Evolutionary conservation across 768 basidiomycete species (phyloP).

Genomic region (Pleurotus sapidus): DNA sequence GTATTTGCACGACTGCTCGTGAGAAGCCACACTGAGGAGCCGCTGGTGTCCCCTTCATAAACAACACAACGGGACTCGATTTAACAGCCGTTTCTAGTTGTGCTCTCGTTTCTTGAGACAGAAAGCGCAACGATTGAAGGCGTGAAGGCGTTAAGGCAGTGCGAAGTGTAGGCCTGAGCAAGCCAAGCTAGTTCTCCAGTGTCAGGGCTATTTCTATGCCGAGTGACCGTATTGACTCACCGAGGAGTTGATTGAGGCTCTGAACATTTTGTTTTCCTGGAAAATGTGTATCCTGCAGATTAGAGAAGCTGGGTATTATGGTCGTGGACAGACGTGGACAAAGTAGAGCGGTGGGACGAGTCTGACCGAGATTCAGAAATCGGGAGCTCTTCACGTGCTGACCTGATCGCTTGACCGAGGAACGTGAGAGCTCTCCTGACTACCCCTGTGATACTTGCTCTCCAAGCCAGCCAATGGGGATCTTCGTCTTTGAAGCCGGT

Average conservation of each 20-base stretch:
- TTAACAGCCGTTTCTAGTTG: constrained; percentile 74
- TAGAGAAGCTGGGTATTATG: too few species aligned
- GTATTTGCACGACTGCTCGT: constrained; percentile 86
- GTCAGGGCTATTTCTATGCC: not conserved
- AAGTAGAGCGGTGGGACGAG: too few species aligned
- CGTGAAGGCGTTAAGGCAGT: constrained; percentile 20
- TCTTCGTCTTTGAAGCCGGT: not conserved
- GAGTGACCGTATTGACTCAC: constrained; percentile 26
- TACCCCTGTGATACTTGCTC: not conserved
- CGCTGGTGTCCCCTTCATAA: constrained; percentile 96
- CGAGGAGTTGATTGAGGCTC: constrained; percentile 40
- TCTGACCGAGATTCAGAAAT: not conserved
- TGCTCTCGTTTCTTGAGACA: constrained; percentile 60
- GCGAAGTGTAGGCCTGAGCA: constrained; percentile 27
- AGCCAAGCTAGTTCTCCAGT: constrained; percentile 19
- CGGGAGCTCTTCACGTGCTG: not conserved
- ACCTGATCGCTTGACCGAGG: not conserved
- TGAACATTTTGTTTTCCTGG: constrained; percentile 34
- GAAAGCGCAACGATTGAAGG: constrained; percentile 38
- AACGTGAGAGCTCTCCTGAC: not conserved
- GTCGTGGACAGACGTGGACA: too few species aligned
- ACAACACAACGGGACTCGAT: constrained; percentile 81
- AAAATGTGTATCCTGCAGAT: too few species aligned
- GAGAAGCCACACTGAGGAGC: constrained; percentile 94
- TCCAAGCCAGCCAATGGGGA: not conserved